Percentiles rank a stretch among this genome's conserved stretches.
phyloP scores from a whole-genome alignment of 1,139 yeast species.

The Suhomyces chickasaworum region DNA sequence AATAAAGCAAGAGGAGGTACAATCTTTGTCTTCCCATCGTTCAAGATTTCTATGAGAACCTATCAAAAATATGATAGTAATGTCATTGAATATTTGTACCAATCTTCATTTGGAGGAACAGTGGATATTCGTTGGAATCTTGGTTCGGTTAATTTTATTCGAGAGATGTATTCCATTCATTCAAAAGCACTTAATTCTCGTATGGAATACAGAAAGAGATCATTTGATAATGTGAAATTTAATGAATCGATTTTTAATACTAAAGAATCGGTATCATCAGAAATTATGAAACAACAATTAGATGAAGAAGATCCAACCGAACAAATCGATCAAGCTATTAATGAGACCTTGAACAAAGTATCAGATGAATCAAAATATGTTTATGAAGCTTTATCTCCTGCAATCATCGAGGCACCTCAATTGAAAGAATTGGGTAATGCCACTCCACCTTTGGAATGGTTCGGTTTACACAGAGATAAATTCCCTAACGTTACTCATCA shows the following conservation, averaged over 20 bases:
- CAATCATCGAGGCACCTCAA: constrained; percentile 86
- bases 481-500: constrained; percentile 89
- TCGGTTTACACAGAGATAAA: constrained; percentile 83
- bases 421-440: constrained; percentile 91
- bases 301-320: constrained; percentile 38
- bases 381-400: constrained; percentile 71
- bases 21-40: constrained; percentile 76
- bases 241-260: constrained; percentile 21
- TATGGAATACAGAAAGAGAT: constrained; percentile 29
- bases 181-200: constrained; percentile 42
- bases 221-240: constrained; percentile 11
- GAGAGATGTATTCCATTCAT: constrained; percentile 82
- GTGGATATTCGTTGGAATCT: constrained; percentile 93
- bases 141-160: constrained; percentile 86
- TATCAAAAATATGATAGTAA: constrained; percentile 56
- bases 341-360: constrained; percentile 64
- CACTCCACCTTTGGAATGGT: constrained; percentile 98
- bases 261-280: constrained; percentile 10
- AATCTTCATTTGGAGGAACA: constrained; percentile 80
- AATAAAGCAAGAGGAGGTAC: constrained; percentile 73
- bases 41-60: constrained; percentile 74
- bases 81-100: constrained; percentile 63
- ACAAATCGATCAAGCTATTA: constrained; percentile 50
- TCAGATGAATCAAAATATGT: constrained; percentile 57
- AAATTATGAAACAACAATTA: constrained; percentile 19